Conservation (phyloP, 306 rosid genomes). For the Vigna radiata region DNA sequence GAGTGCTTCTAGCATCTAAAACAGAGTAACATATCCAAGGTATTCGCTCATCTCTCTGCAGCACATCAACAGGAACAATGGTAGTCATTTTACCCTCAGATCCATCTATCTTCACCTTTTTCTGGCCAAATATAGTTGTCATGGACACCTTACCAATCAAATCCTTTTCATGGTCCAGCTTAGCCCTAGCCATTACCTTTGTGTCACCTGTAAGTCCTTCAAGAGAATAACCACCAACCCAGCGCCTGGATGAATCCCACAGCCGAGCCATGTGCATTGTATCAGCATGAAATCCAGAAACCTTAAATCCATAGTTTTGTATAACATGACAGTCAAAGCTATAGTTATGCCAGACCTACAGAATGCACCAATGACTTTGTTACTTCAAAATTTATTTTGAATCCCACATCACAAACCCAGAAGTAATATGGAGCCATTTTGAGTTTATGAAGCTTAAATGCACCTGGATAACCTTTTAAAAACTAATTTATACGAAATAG, state of each 20-base stretch:
- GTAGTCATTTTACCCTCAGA: slow-evolving; percentile 57
- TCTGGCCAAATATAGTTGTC: slow-evolving; percentile 55
- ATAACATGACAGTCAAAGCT: slow-evolving; percentile 95
- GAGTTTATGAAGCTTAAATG: slow-evolving; percentile 28
- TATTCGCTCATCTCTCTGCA: slow-evolving; percentile 78
- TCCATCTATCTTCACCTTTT: slow-evolving; percentile 52
- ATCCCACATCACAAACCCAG: slow-evolving; percentile 1
- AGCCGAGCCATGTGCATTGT: slow-evolving; percentile 99
- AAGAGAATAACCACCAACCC: slow-evolving; percentile 92
- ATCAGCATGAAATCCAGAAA: slow-evolving; percentile 98
- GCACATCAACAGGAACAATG: slow-evolving; percentile 87
- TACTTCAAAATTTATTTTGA: slow-evolving; percentile 44
- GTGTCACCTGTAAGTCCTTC: slow-evolving; percentile 83
- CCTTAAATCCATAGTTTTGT: slow-evolving; percentile 86
- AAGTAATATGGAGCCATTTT: background rate
- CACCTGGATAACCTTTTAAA: background rate
- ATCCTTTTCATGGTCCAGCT: slow-evolving; percentile 47
- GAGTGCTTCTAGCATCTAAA: slow-evolving; percentile 59
- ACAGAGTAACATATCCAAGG: slow-evolving; percentile 63
- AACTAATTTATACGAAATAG: background rate
- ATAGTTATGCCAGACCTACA: slow-evolving; percentile 98
- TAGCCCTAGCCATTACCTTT: slow-evolving; percentile 74
- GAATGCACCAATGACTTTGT: slow-evolving; percentile 43
- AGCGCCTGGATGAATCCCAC: slow-evolving; percentile 96
- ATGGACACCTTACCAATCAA: slow-evolving; percentile 60